Base-by-base conservation (phyloP, 495 filamentous ascomycete genomes). In the Tirmania nivea region DNA sequence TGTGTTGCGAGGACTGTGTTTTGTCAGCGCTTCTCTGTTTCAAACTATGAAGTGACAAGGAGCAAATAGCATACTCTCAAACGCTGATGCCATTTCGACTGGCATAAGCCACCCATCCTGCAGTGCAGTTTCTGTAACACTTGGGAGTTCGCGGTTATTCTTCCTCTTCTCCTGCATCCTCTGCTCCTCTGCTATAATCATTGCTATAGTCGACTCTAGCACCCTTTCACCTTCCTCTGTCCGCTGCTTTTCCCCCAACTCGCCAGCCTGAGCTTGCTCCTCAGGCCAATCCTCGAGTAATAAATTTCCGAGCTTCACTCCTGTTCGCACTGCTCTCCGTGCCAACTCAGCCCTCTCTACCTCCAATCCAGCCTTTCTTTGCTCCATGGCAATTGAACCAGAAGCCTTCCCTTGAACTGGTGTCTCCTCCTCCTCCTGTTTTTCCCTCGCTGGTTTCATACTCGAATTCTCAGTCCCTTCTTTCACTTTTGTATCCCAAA, bases 271-370 rank as follows among this genome's bases (percentile, higher is more conserved):
- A 50, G 25, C 11, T 20, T 12, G n/a, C 48, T 12, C 20, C n/a
- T 31, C 48, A n/a, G 20, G 75, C 56, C 80, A 70, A 54, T 76
- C 68, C 57, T 79, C 70, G 65, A 81, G 70, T 52, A 93, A 69
- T 37, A 74, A 69, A 61, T 79, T 77, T 60, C 92, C 83, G 1
- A 85, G 84, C 17, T 73, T 69, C 34, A 73, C 68, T 65, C 92
- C 92, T 31, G 94, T 70, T 59, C 86, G 78, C 14, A 78, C 89
- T 11, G 95, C 67, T 67, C 92, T 94, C 55, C 86, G 78, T 59
- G 75, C 75, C 21, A 90, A 76, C 6, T 74, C 75, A 0, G 78
- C 74, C 68, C 81, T 87, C 56, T 71, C 77, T 52, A 94, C 63
- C 25, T 31, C 25, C 25, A 31, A 31, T 31, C 7, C 25, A 31